A percentile compares a stretch with the other conserved stretches of the same genome.
Evolutionary conservation across 148 eudicot genomes (phyloP).

Genomic region (Limonium bicolor): DNA sequence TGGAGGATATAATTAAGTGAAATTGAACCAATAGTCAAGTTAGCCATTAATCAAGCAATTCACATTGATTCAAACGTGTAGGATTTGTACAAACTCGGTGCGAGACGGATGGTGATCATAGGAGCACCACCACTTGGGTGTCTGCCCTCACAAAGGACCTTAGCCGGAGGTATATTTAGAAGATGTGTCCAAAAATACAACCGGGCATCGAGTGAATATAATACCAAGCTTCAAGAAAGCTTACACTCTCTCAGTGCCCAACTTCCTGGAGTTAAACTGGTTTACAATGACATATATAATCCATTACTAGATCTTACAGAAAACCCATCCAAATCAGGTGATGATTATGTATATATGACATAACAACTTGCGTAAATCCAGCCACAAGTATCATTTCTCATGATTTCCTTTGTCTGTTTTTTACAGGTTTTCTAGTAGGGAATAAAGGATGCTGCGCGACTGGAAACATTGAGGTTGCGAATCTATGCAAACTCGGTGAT

Average conservation of each 20-base stretch:
- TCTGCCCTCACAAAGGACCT: slow-evolving; percentile 51
- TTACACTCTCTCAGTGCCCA: slow-evolving; percentile 18
- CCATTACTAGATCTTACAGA: slow-evolving; percentile 25
- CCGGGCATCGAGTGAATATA: slow-evolving; percentile 30
- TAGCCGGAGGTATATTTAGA: slow-evolving; percentile 28
- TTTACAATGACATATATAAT: slow-evolving; percentile 31
- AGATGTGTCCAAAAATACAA: slow-evolving; percentile 29
- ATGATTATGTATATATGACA: background rate
- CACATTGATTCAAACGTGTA: background rate
- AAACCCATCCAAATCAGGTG: slow-evolving; percentile 22
- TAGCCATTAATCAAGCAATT: background rate
- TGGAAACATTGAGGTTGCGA: slow-evolving; percentile 22
- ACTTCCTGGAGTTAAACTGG: slow-evolving; percentile 17
- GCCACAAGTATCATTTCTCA: background rate
- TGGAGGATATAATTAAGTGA: slow-evolving; percentile 7
- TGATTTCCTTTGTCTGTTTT: background rate
- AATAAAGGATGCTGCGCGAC: slow-evolving; percentile 34
- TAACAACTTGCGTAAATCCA: background rate
- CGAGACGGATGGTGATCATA: slow-evolving; percentile 35
- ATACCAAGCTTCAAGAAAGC: slow-evolving; percentile 20
- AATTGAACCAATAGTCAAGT: background rate
- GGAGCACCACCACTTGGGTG: slow-evolving; percentile 54
- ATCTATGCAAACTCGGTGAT: slow-evolving; percentile 12
- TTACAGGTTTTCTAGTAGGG: slow-evolving; percentile 21
- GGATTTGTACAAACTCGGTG: slow-evolving; percentile 45